phyloP scores from a whole-genome alignment of 75 land plant genomes.

The Pinus tabuliformis region DNA sequence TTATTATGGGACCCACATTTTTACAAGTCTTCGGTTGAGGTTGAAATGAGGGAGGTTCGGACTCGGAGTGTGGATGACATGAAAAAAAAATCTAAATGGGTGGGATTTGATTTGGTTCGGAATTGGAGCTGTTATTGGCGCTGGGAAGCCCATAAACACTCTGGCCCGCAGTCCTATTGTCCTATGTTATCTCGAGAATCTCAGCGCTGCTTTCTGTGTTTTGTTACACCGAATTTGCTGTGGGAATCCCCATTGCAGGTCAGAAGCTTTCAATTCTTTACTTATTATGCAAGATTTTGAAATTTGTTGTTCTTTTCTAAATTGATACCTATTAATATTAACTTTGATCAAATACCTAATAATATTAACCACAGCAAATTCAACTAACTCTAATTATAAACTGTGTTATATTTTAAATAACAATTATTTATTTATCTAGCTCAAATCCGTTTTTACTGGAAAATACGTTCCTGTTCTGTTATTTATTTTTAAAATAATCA shows the following conservation, averaged over 20 bases:
- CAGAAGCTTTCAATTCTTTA: no score
- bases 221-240: constrained; percentile 90
- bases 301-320: no score
- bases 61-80: constrained; percentile 53
- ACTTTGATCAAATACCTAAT: no score
- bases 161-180: constrained; percentile 71
- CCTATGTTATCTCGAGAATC: constrained; percentile 65
- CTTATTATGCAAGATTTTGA: no score
- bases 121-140: constrained; percentile 80
- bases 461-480: no score
- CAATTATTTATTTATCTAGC: no score
- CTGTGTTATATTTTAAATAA: no score
- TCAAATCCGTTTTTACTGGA: no score
- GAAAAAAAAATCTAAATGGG: constrained; percentile 73
- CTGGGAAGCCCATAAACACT: constrained; percentile 54
- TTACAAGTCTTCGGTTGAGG: constrained; percentile 37
- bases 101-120: constrained; percentile 88
- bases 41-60: constrained; percentile 44
- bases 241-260: constrained; percentile 88
- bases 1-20: constrained; percentile 46
- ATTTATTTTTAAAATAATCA: no score
- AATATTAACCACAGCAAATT: no score
- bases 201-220: constrained; percentile 86
- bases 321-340: no score
- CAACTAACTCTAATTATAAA: background rate